phyloP scores from a whole-genome alignment of 1,284 basidiomycete species.

The Pulchroboletus neoregius region DNA sequence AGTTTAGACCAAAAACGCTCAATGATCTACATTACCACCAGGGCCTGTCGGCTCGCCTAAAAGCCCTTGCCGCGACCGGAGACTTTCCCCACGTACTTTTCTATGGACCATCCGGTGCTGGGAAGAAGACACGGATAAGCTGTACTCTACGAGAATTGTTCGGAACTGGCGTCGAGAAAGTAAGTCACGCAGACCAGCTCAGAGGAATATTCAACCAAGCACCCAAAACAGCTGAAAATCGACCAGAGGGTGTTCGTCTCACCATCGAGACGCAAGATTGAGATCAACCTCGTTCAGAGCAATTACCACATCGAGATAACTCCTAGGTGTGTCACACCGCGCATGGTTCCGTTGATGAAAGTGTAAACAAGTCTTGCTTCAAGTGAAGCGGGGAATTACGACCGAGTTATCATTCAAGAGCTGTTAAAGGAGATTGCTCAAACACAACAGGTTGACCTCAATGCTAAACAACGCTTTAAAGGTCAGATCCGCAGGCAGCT shows the following conservation, averaged over 20 bases:
- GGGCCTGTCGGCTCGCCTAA: slow-evolving; percentile 76
- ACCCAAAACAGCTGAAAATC: slow-evolving; percentile 78
- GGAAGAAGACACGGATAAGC: slow-evolving; percentile 96
- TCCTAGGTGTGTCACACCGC: slow-evolving; percentile 65
- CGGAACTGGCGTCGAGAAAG: slow-evolving; percentile 91
- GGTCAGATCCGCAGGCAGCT: slow-evolving; percentile 44
- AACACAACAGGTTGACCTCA: slow-evolving; percentile 96
- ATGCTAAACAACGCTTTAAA: slow-evolving; percentile 95
- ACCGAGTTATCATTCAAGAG: slow-evolving; percentile 95
- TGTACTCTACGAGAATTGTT: slow-evolving; percentile 88
- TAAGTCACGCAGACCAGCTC: slow-evolving; percentile 31
- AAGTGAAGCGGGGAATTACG: slow-evolving; percentile 95
- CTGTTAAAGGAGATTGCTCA: slow-evolving; percentile 98
- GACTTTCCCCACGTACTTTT: slow-evolving; percentile 99
- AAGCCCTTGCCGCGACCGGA: slow-evolving; percentile 78
- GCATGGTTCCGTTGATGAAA: not conserved
- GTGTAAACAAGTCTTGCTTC: slow-evolving; percentile 5
- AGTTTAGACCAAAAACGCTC: slow-evolving; percentile 87
- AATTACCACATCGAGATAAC: slow-evolving; percentile 99
- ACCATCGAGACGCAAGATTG: slow-evolving; percentile 91
- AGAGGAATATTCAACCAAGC: slow-evolving; percentile 6
- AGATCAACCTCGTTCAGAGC: slow-evolving; percentile 95
- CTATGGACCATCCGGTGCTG: slow-evolving; percentile 95
- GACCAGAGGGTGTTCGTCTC: slow-evolving; percentile 97
- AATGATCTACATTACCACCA: slow-evolving; percentile 88